Conservation (phyloP, 78 protist species). For the slime mould (Dictyostelium discoideum) region dicty_2.7 NC_007089.4:1632501-1633000, state of each 20-base stretch:
- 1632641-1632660: constrained; percentile 51
- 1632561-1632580: constrained; percentile 73
- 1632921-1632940: too few species aligned
- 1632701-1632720: constrained; percentile 46
- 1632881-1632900: too few species aligned
- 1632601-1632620: constrained; percentile 73
- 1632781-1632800: constrained; percentile 76
- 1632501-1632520: constrained; percentile 84
- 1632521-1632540: constrained; percentile 81
- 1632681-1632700: constrained; percentile 39
- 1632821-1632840: constrained; percentile 25
- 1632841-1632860: neutral
- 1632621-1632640: constrained; percentile 46
- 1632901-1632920: too few species aligned
- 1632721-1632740: constrained; percentile 37
- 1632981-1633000: too few species aligned
- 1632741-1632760: constrained; percentile 63
- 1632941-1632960: neutral
- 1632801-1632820: constrained; percentile 47
- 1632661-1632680: constrained; percentile 59
- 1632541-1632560: constrained; percentile 59
- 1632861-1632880: too few species aligned
- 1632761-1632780: constrained; percentile 73
- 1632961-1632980: neutral
- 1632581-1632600: constrained; percentile 24